Base-by-base conservation (phyloP, 306 rosid species). In the Amphicarpaea edgeworthii region DNA sequence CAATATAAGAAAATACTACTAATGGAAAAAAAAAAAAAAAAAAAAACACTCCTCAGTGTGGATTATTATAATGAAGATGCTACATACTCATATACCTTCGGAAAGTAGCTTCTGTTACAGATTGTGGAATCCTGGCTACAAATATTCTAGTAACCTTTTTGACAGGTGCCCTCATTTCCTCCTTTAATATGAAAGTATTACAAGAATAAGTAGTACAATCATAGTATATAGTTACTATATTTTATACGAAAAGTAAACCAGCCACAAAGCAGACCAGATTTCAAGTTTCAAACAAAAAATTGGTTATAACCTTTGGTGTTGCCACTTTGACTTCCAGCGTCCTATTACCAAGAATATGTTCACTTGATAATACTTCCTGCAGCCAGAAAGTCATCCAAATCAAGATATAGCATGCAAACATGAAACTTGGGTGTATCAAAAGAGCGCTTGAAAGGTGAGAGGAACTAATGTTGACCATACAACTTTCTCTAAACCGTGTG, bases 281-380 rank as follows among this genome's bases (percentile, higher is more conserved):
- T 61, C 32, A 30, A 43, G 50, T 59, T 46, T 40, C 23, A 15
- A 43, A 70, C 12, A 51, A 8, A 38, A 68, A 23, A 50, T 76
- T 46, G 73, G 43, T 21, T 30, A 58, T 46, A 81, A 95, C 99
- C 97, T 96, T 96, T 19, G 99, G 99, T 1, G 99, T 96, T 30
- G 99, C 99, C 75, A 96, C 93, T 92, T 92, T 96, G 77, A 96
- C 96, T 90, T 96, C 98, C 84, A 96, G 85, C 78, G 86, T 92
- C 84, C 99, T 83, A 77, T 90, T 89, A 24, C 98, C 97, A 79
- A 96, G 99, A 76, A 80, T 82, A 77, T 92, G 99, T 81, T 96
- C 99, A 28, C 86, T 81, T 42, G 96, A 88, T 75, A 87, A 80
- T 72, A 83, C 98, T 68, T 64, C 82, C 99, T 96, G 91, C 72